phyloP scores from a whole-genome alignment of 805 yeast species.

The Lipomyces sp. region DNA sequence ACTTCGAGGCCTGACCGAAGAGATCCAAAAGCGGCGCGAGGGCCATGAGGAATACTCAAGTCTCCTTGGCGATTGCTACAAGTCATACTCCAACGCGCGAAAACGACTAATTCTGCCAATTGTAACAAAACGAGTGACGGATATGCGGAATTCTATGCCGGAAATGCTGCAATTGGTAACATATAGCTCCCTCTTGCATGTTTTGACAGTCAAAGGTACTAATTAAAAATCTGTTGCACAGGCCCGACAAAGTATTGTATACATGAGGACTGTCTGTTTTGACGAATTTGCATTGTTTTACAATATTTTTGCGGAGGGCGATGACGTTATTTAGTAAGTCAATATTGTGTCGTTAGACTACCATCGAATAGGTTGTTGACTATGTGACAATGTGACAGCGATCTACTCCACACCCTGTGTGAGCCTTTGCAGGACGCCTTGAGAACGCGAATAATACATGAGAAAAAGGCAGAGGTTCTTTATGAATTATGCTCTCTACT shows the following conservation, averaged over 20 bases:
- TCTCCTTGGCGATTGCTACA: conserved; percentile 60
- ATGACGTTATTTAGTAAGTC: conserved; percentile 40
- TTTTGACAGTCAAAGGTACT: neutral
- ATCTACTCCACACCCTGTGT: conserved; percentile 60
- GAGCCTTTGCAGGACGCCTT: conserved; percentile 76
- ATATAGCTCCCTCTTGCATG: neutral
- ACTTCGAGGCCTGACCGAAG: conserved; percentile 40
- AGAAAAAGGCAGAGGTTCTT: conserved; percentile 59
- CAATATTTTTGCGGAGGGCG: conserved; percentile 47
- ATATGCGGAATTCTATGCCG: conserved; percentile 34
- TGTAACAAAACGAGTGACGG: conserved; percentile 42
- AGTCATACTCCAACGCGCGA: conserved; percentile 61
- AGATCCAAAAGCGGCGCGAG: conserved; percentile 42
- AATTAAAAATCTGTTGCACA: too few relatives aligned
- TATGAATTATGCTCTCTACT: conserved; percentile 74
- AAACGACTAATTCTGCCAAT: conserved; percentile 46
- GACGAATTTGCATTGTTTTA: conserved; percentile 61
- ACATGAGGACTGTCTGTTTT: conserved; percentile 55
- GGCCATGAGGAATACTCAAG: conserved; percentile 59
- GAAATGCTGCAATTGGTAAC: conserved; percentile 49
- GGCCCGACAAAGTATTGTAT: conserved; percentile 60
- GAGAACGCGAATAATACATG: conserved; percentile 66
- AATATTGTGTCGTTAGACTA: neutral
- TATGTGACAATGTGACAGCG: too few relatives aligned
- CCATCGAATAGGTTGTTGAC: neutral